These are phyloP conservation scores for Trichophyton schoenleinii DNA, from an alignment of 2,329 filamentous ascomycete species.

Conservation along the genomic window DNA sequence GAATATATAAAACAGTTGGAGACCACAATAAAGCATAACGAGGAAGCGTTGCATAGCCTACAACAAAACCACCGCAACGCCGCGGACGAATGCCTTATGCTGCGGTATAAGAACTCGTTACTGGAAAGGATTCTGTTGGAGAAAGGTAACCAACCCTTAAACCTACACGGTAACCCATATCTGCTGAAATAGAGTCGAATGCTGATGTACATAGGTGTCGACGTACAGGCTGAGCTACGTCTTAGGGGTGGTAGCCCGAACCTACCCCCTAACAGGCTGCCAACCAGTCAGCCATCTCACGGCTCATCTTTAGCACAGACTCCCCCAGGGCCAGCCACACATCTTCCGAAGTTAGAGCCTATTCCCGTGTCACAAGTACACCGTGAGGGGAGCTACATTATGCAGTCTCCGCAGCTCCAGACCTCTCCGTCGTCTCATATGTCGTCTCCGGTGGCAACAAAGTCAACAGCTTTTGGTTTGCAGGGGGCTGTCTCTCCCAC, in stretches of 20 bases:
- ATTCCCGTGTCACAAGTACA: constrained; percentile 38
- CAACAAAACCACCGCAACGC: constrained; percentile 90
- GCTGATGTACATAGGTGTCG: constrained; percentile 53
- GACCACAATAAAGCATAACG: constrained; percentile 92
- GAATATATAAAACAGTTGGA: constrained; percentile 99
- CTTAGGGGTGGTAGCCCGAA: constrained; percentile 83
- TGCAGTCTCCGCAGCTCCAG: constrained; percentile 59
- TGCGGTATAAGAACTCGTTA: constrained; percentile 95
- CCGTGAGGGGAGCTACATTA: constrained; percentile 26
- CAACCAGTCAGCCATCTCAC: constrained; percentile 67
- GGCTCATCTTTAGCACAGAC: constrained; percentile 45
- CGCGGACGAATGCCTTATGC: constrained; percentile 93
- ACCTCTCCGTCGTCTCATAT: constrained; percentile 72
- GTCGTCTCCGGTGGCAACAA: constrained; percentile 51
- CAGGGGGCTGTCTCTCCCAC: constrained; percentile 52
- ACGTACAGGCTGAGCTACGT: constrained; percentile 89
- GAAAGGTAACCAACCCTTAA: constrained; percentile 53
- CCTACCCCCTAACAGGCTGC: constrained; percentile 52
- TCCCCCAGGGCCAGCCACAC: constrained; percentile 59
- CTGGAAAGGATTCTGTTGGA: constrained; percentile 90
- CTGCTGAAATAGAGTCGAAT: neutral
- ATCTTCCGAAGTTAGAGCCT: constrained; percentile 54
- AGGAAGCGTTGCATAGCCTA: constrained; percentile 81
- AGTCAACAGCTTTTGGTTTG: constrained; percentile 49
- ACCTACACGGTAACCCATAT: neutral